Conservation (phyloP, 176 grass and related monocot genomes). For the Avena sativa region DNA sequence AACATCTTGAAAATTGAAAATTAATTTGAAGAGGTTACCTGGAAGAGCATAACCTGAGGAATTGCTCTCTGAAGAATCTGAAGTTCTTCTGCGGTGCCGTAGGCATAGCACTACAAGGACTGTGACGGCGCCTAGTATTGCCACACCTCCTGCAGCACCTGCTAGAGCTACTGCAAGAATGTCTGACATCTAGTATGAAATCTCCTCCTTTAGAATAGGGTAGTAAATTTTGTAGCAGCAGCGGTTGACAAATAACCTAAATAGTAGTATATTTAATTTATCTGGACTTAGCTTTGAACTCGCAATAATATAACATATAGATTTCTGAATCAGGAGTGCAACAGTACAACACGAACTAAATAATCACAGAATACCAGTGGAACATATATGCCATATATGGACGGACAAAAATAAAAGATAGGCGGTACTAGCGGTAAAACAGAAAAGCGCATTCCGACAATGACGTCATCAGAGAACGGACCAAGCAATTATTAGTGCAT, state of each 20-base stretch:
- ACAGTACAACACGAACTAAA: conserved; percentile 6
- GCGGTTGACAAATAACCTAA: conserved; percentile 47
- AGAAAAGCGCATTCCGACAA: neutral
- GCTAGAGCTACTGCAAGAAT: conserved; percentile 80
- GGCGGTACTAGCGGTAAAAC: neutral
- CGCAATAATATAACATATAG: neutral
- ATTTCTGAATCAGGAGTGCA: conserved; percentile 17
- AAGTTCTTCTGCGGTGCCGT: conserved; percentile 42
- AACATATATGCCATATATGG: conserved; percentile 17
- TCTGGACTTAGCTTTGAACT: conserved; percentile 24
- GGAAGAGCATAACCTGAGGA: conserved; percentile 71
- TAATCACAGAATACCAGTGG: conserved; percentile 19
- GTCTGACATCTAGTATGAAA: conserved; percentile 78
- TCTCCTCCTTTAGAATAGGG: conserved; percentile 50
- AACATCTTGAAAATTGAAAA: neutral
- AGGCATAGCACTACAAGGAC: conserved; percentile 54
- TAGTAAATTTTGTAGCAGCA: conserved; percentile 30
- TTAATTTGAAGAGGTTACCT: conserved; percentile 53
- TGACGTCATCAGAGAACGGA: neutral
- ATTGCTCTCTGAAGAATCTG: conserved; percentile 78
- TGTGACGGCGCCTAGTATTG: conserved; percentile 52
- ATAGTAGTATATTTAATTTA: conserved; percentile 28
- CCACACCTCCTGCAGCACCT: conserved; percentile 84
- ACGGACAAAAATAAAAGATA: conserved; percentile 9
- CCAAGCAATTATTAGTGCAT: conserved; percentile 5